Evolutionary conservation across 2,329 filamentous ascomycete genomes (phyloP).

Genomic region (Capronia americana): DNA sequence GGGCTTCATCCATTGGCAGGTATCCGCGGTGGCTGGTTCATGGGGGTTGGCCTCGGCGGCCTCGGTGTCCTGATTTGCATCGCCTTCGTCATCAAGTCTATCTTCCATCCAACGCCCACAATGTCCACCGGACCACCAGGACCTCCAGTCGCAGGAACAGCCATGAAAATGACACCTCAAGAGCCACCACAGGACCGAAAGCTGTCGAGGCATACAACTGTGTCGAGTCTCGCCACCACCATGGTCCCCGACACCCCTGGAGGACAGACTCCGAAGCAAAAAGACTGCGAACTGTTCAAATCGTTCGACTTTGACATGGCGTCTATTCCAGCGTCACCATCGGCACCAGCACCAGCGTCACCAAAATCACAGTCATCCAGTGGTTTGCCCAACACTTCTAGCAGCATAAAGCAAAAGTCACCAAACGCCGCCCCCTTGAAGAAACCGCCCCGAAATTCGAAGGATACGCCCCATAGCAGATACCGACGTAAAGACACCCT

Average conservation of each 20-base stretch:
- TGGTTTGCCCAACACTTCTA: neutral
- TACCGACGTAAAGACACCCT: constrained; percentile 3
- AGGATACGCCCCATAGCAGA: neutral
- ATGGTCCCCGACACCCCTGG: constrained; percentile 27
- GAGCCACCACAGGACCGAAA: constrained; percentile 8
- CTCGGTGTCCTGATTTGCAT: constrained; percentile 36
- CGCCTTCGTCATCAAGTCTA: constrained; percentile 32
- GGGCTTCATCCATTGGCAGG: constrained; percentile 38
- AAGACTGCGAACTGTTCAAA: constrained; percentile 24
- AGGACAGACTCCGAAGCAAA: constrained; percentile 14
- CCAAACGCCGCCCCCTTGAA: neutral
- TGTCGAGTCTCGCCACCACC: constrained; percentile 29
- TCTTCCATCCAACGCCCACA: constrained; percentile 21
- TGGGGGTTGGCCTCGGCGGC: constrained; percentile 40
- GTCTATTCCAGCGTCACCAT: constrained; percentile 10
- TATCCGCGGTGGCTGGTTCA: constrained; percentile 40
- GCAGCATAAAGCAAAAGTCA: constrained; percentile 10
- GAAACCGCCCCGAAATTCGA: constrained; percentile 8
- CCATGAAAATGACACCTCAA: constrained; percentile 18
- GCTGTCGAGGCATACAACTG: constrained; percentile 16
- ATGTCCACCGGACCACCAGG: constrained; percentile 24
- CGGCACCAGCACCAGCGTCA: constrained; percentile 9
- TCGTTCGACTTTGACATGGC: constrained; percentile 25
- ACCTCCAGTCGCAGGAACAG: neutral
- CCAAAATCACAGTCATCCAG: neutral